Base-by-base conservation (phyloP, 768 basidiomycete species). In the Tephrocybe sp. region DNA sequence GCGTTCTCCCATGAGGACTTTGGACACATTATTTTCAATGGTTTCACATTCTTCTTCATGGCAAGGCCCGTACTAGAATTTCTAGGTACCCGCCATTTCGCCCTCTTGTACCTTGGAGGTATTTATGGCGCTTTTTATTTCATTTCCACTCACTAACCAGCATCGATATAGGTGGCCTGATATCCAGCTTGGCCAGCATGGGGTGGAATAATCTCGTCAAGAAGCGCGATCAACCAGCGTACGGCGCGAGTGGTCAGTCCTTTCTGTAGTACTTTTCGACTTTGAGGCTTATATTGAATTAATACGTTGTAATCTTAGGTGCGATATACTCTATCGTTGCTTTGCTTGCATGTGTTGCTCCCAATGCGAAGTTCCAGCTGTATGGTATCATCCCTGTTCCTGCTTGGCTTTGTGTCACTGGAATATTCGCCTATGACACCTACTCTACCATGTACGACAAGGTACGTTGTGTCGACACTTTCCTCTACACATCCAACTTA, bases 341-440 rank as follows among this genome's bases (percentile, higher is more conserved):
- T 3, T 78, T 85, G 63, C 81, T 88, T 42, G 88, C 88, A 4
- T 87, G 83, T 62, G 67, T 79, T 1, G 81, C 80, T 12, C 91
- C 91, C 4, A 78, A 57, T 13, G 71, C 80, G 57, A 83, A 71
- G 1, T 87, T 93, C 62, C 68, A 76, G 7, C 64, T 93, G 36
- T 93, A 88, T 64, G 86, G 82, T 27, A 79, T 91, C 57, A 68
- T 91, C 21, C 91, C 90, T 21, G 71, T 88, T 49, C 89, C 91
- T 0, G 89, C 89, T 0, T 93, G 88, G 87, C 72, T 77, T 2
- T 78, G 78, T 41, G 84, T 91, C 0, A 66, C 78, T 0, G 89
- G 85, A 4, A 64, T 92, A 38, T 82, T 88, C 57, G 62, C 72
- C 10, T 85, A 77, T 54, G 87, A 90, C 57, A 59, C 73, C 1